Percentiles rank a stretch among this genome's conserved stretches.
phyloP scores from a whole-genome alignment of 371 early-diverging fungal species.

The Dinochytrium kinnereticum region DNA sequence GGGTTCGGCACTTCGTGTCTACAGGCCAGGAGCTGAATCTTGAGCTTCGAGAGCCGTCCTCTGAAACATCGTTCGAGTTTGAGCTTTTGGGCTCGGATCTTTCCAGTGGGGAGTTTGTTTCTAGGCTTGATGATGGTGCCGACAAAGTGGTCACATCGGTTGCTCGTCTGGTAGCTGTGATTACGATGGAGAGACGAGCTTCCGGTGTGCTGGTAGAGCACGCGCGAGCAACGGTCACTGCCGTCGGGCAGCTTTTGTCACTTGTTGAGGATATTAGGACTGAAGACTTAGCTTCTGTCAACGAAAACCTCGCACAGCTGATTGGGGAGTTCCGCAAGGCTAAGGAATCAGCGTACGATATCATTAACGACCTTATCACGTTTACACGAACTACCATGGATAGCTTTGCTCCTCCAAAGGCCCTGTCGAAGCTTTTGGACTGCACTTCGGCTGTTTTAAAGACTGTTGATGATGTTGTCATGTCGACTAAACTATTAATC shows the following conservation, averaged over 20 bases:
- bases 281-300: not conserved
- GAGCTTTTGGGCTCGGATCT: slow-evolving; percentile 43
- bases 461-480: slow-evolving; percentile 45
- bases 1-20: slow-evolving; percentile 49
- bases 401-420: slow-evolving; percentile 47
- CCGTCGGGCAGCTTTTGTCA: slow-evolving; percentile 54
- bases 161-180: slow-evolving; percentile 35
- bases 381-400: slow-evolving; percentile 43
- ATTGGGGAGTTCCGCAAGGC: slow-evolving; percentile 4
- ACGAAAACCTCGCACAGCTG: slow-evolving; percentile 32
- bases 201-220: slow-evolving; percentile 38
- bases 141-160: slow-evolving; percentile 39
- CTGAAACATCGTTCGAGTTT: slow-evolving; percentile 37
- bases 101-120: slow-evolving; percentile 44
- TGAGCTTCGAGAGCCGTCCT: slow-evolving; percentile 24
- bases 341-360: slow-evolving; percentile 42
- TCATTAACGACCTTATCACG: slow-evolving; percentile 49
- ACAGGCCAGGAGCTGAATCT: slow-evolving; percentile 42
- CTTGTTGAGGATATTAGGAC: slow-evolving; percentile 55
- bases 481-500: slow-evolving; percentile 47
- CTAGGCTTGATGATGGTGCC: slow-evolving; percentile 41
- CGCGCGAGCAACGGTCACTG: slow-evolving; percentile 46
- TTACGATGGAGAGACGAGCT: slow-evolving; percentile 28
- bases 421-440: slow-evolving; percentile 31
- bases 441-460: slow-evolving; percentile 40